A percentile compares a stretch with the other conserved stretches of the same genome.
Evolutionary conservation across 1,139 yeast genomes (phyloP).

Genomic region (Pichia terricola): DNA sequence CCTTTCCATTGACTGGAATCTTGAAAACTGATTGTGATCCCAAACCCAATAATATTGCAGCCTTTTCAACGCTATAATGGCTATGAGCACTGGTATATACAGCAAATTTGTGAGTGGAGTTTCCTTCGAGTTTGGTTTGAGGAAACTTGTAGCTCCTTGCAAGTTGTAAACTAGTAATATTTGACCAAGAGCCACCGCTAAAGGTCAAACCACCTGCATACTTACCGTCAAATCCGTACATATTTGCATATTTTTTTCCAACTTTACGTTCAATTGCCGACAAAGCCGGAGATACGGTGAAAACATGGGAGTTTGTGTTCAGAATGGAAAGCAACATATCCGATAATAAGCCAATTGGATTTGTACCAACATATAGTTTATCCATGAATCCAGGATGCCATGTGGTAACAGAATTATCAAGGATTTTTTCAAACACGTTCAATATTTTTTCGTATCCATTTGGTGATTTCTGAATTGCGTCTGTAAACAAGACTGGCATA

Average conservation of each 20-base stretch:
- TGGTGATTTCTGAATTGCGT: constrained; percentile 11
- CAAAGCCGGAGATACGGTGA: constrained; percentile 76
- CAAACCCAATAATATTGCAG: constrained; percentile 68
- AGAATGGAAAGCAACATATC: constrained; percentile 62
- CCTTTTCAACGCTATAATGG: constrained; percentile 76
- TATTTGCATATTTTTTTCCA: constrained; percentile 55
- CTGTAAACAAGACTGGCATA: constrained; percentile 11
- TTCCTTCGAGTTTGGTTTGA: constrained; percentile 59
- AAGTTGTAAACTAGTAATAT: constrained; percentile 68
- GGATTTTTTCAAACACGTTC: constrained; percentile 44
- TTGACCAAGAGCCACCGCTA: constrained; percentile 85
- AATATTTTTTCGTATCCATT: constrained; percentile 30
- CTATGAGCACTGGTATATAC: constrained; percentile 64
- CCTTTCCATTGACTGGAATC: constrained; percentile 46
- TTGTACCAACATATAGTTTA: constrained; percentile 74
- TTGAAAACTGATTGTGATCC: constrained; percentile 60
- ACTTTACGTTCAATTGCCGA: constrained; percentile 67
- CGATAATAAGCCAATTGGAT: constrained; percentile 73
- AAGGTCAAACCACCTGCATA: constrained; percentile 77
- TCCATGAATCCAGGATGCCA: constrained; percentile 87
- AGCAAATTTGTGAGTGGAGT: constrained; percentile 47
- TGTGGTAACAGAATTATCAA: constrained; percentile 66
- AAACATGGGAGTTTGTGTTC: constrained; percentile 81
- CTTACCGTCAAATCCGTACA: constrained; percentile 48
- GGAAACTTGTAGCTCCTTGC: constrained; percentile 64